Evolutionary conservation across 768 basidiomycete species (phyloP).

Genomic region (Dioszegia hungarica): DNA sequence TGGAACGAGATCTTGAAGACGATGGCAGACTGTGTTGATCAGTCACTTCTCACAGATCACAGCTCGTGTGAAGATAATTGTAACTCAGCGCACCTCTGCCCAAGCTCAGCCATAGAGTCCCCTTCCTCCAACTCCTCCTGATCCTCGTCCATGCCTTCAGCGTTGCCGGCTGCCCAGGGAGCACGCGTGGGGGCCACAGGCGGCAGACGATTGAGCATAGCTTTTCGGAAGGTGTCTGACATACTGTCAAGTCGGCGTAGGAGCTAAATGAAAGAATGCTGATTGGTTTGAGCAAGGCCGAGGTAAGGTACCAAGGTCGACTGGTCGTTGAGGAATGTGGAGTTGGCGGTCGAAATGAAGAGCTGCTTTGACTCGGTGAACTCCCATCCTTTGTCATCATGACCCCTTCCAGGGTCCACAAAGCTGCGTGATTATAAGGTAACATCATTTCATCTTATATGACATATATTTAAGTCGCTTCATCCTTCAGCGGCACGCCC

Average conservation of each 20-base stretch:
- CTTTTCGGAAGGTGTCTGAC: slow-evolving; percentile 45
- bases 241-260: slow-evolving; percentile 11
- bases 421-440: too few species aligned
- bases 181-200: slow-evolving; percentile 38
- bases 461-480: too few species aligned
- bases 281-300: too few species aligned
- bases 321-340: too few species aligned
- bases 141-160: slow-evolving; percentile 52
- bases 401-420: too few species aligned
- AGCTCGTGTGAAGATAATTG: slow-evolving; percentile 1
- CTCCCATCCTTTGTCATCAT: too few species aligned
- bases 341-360: too few species aligned
- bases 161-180: slow-evolving; percentile 36
- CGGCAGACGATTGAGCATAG: slow-evolving; percentile 40
- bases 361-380: too few species aligned
- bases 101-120: slow-evolving; percentile 59
- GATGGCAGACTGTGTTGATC: slow-evolving; percentile 6
- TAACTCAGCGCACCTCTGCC: slow-evolving; percentile 14
- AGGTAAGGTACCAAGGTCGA: too few species aligned
- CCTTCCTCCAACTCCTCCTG: slow-evolving; percentile 61
- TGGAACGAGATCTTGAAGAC: slow-evolving; percentile 47
- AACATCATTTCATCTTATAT: too few species aligned
- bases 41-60: background rate
- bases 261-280: too few species aligned
- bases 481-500: too few species aligned